Percentiles rank a stretch among this genome's conserved stretches.
Evolutionary conservation across 208 protist species (phyloP).

Genomic region (Trypanosoma avium): DNA sequence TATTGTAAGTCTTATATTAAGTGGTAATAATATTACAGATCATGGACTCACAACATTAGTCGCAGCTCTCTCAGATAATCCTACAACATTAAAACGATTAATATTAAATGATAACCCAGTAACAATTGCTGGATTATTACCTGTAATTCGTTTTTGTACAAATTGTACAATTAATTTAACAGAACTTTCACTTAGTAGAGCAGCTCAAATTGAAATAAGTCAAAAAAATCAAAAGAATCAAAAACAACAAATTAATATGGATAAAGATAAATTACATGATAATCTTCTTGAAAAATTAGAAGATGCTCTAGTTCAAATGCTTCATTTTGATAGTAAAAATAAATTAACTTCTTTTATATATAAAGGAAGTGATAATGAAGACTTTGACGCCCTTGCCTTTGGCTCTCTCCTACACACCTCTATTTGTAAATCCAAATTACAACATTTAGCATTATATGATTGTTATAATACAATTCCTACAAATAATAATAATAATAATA

Average conservation of each 20-base stretch:
- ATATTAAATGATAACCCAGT: too few species aligned
- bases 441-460: constrained; percentile 8
- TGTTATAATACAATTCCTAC: constrained; percentile 12
- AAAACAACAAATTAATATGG: background rate
- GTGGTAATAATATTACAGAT: constrained; percentile 52
- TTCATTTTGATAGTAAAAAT: background rate
- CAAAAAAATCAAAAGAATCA: background rate
- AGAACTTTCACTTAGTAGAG: too few species aligned
- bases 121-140: too few species aligned
- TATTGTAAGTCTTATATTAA: constrained; percentile 46
- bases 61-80: background rate
- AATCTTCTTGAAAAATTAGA: background rate
- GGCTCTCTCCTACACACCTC: background rate
- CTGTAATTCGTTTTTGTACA: too few species aligned
- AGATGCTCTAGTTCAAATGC: background rate
- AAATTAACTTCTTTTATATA: constrained; percentile 7
- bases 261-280: too few species aligned
- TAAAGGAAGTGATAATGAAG: background rate
- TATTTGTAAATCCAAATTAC: background rate
- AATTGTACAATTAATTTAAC: too few species aligned
- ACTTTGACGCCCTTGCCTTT: constrained; percentile 2
- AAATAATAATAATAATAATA: background rate
- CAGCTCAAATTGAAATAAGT: too few species aligned
- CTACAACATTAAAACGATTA: too few species aligned
- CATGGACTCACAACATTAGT: constrained; percentile 18